Percentiles rank a stretch among this genome's conserved stretches.
These are phyloP conservation scores for Lolium rigidum DNA, from an alignment of 176 grass and related monocot species.

Conservation along the genomic window DNA sequence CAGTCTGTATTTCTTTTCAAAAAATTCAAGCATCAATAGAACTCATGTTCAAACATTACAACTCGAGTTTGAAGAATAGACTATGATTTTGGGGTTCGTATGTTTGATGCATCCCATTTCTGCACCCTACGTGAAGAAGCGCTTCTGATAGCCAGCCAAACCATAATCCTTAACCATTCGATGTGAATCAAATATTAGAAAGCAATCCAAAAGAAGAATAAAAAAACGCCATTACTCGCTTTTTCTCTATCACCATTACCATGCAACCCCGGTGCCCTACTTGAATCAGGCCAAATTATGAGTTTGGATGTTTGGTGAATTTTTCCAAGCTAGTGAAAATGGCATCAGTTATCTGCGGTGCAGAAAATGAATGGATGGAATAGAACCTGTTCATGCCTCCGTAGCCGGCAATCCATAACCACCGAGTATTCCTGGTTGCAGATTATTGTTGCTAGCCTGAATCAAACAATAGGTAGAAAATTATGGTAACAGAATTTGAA, in stretches of 20 bases:
- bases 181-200: not conserved
- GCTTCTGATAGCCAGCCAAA: not conserved
- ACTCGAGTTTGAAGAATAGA: not conserved
- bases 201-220: not conserved
- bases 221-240: not conserved
- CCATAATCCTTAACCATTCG: not conserved
- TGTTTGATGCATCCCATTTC: not conserved
- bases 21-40: not conserved
- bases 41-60: not conserved
- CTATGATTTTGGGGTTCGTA: not conserved
- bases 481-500: constrained; percentile 2
- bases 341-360: not conserved
- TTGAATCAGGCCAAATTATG: constrained; percentile 11
- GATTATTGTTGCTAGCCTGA: constrained; percentile 22
- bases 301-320: constrained; percentile 1
- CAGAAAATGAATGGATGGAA: constrained; percentile 11
- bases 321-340: constrained; percentile 4
- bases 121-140: not conserved
- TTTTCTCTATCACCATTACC: not conserved
- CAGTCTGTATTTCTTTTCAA: not conserved
- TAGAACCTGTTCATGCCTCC: constrained; percentile 78
- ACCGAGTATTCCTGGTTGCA: constrained; percentile 26
- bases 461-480: constrained; percentile 37
- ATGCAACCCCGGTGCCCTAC: not conserved
- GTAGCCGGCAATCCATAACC: constrained; percentile 60